A percentile compares a stretch with the other conserved stretches of the same genome.
These are phyloP conservation scores for Murraya paniculata DNA, from an alignment of 345 rosid species.

Conservation along the genomic window DNA sequence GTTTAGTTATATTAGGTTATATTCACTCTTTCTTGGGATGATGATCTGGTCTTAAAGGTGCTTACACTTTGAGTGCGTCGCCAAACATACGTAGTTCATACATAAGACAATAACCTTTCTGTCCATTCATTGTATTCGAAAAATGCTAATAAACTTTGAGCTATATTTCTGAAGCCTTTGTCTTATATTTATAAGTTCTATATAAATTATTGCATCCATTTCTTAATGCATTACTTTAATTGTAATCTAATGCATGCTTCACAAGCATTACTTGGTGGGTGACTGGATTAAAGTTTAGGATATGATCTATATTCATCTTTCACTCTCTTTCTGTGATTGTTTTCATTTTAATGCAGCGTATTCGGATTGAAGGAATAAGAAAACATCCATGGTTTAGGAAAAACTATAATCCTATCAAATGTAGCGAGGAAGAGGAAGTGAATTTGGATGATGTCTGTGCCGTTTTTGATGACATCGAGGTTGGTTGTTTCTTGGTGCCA, in stretches of 20 bases:
- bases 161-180: background rate
- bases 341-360: conserved; percentile 64
- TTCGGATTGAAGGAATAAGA: conserved; percentile 54
- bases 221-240: background rate
- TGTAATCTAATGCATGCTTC: background rate
- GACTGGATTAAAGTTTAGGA: conserved; percentile 4
- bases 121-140: background rate
- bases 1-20: conserved; percentile 7
- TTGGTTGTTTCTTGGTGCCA: conserved; percentile 25
- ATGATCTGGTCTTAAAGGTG: background rate
- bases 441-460: conserved; percentile 75
- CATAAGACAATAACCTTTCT: conserved; percentile 4
- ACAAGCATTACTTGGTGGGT: background rate
- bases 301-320: conserved; percentile 3
- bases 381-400: conserved; percentile 65
- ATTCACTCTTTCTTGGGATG: background rate
- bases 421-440: conserved; percentile 53
- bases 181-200: background rate
- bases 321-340: conserved; percentile 6
- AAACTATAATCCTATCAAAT: conserved; percentile 55
- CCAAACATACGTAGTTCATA: background rate
- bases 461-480: conserved; percentile 88
- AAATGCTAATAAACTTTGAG: background rate
- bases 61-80: background rate
- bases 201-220: background rate